A percentile compares a stretch with the other conserved stretches of the same genome.
Conservation (phyloP, 164 flowering plant species). For the Magnolia changhungtana region DNA sequence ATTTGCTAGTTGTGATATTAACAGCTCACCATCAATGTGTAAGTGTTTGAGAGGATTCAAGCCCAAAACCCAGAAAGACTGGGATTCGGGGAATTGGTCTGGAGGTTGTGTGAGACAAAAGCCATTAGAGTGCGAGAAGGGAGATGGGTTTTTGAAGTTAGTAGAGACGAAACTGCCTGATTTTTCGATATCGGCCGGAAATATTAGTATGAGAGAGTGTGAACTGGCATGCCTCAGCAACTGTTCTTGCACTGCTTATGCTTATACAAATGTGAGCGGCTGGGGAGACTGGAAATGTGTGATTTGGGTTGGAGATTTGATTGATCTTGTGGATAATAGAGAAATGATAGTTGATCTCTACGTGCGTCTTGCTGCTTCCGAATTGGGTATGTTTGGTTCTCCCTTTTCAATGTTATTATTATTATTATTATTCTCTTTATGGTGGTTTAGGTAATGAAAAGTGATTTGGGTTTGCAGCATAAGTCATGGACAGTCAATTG, state of each 20-base stretch:
- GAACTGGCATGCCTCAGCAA: slow-evolving; percentile 16
- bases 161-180: slow-evolving; percentile 21
- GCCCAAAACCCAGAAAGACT: slow-evolving; percentile 8
- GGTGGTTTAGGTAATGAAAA: no score
- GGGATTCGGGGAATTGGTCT: slow-evolving; percentile 15
- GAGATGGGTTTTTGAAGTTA: slow-evolving; percentile 11
- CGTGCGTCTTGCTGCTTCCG: slow-evolving; percentile 14
- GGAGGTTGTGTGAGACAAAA: slow-evolving; percentile 17
- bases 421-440: no score
- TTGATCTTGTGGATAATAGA: background rate
- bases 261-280: background rate
- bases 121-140: slow-evolving; percentile 5
- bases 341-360: slow-evolving; percentile 8
- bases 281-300: background rate
- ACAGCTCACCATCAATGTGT: background rate
- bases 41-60: slow-evolving; percentile 15
- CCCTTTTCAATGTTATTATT: no score
- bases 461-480: no score
- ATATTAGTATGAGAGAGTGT: background rate
- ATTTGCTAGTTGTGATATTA: slow-evolving; percentile 9
- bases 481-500: no score
- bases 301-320: slow-evolving; percentile 1
- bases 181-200: background rate
- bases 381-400: slow-evolving; percentile 6
- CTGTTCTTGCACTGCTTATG: slow-evolving; percentile 30